Evolutionary conservation across 164 flowering plant genomes (phyloP).

Genomic region (Annona cherimola): DNA sequence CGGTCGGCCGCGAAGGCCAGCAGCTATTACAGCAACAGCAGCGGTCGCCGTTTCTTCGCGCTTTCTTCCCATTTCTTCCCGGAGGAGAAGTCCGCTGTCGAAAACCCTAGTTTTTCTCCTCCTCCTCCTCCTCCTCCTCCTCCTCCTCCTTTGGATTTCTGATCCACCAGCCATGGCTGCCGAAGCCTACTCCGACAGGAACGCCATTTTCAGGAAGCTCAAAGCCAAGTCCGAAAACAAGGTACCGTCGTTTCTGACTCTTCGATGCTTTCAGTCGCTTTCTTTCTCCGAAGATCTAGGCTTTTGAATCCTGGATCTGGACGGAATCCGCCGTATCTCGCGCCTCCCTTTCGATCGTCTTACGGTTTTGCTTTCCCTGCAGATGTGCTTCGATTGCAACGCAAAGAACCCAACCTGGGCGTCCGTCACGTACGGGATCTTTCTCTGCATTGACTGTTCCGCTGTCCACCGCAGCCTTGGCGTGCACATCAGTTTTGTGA

Average conservation of each 20-base stretch:
- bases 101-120: too few species aligned
- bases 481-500: slow-evolving; percentile 88
- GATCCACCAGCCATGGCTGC: slow-evolving; percentile 43
- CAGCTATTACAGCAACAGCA: not conserved
- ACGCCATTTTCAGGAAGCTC: slow-evolving; percentile 65
- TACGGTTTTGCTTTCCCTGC: slow-evolving; percentile 2
- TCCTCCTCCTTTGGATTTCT: slow-evolving; percentile 8
- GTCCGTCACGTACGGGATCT: slow-evolving; percentile 90
- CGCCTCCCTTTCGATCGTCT: not conserved
- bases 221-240: slow-evolving; percentile 81
- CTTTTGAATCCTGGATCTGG: slow-evolving; percentile 17
- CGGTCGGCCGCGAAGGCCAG: not conserved
- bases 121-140: slow-evolving; percentile 10
- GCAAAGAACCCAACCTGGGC: slow-evolving; percentile 98
- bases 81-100: slow-evolving; percentile 1
- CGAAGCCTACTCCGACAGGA: slow-evolving; percentile 54
- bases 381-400: slow-evolving; percentile 98
- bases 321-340: slow-evolving; percentile 9
- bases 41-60: not conserved
- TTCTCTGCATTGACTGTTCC: slow-evolving; percentile 91
- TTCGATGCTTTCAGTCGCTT: not conserved
- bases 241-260: slow-evolving; percentile 31
- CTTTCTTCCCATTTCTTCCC: not conserved
- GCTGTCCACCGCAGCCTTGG: slow-evolving; percentile 88
- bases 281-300: slow-evolving; percentile 1